Base-by-base conservation (phyloP, 441 rosid species). In the Gossypium davidsonii region DNA sequence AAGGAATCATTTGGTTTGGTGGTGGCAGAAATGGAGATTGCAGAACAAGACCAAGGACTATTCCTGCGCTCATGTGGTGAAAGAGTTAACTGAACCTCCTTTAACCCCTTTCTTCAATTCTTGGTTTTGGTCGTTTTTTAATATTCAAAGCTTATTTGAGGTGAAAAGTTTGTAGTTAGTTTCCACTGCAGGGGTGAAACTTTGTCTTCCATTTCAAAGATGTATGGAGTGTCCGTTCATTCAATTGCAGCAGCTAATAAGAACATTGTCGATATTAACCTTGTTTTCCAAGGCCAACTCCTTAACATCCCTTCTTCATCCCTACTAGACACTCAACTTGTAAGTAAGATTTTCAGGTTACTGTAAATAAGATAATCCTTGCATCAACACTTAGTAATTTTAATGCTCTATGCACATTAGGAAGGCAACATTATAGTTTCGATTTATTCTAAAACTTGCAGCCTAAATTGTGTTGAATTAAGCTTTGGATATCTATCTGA, bases 11-110 rank as follows among this genome's bases (percentile, higher is more conserved):
- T 67, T 23, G 55, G 37, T 46, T 46, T 46, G 6, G 14, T 23
- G 14, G 56, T 67, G 57, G 15, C 57, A 67, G 71, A 67, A 67
- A 48, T 67, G 71, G 71, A 67, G 71, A 67, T 48, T 67, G 56
- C 71, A 14, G 56, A 48, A 48, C 55, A 14, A 21, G 20, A 25
- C 21, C 39, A 46, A 48, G 57, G 56, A 67, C 21, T 23, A 48
- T 67, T 23, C 6, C 14, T 48, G 71, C 21, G 12, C 14, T 67
- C 71, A 48, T 48, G 18, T 48, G 21, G 71, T 67, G 71, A 67
- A 67, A 67, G 57, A 67, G 71, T 67, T 67, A 67, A 23, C 48
- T 20, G 20, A 48, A 67, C 48, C 42, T 23, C 71, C 71, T 48
- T 48, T 67, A 48, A 14, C 9, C 21, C 20, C 39, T 44, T 46